These are phyloP conservation scores for Nannizziopsis arthrosporioides DNA, from an alignment of 2,329 filamentous ascomycete species.

Conservation along the genomic window DNA sequence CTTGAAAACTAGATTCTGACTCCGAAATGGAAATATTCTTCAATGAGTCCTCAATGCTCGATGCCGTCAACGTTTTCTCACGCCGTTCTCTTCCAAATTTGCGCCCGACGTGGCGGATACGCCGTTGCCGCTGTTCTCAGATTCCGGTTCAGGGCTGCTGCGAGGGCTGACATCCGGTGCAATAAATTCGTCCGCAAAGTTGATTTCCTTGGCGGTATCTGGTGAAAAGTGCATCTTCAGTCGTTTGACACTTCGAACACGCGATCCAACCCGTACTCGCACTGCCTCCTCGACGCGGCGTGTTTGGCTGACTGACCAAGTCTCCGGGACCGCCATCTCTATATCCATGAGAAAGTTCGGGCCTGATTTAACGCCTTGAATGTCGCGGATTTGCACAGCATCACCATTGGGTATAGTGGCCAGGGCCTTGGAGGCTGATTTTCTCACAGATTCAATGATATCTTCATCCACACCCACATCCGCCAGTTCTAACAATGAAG, in stretches of 20 bases:
- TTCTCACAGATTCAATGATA: slow-evolving; percentile 59
- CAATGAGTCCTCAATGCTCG: neutral
- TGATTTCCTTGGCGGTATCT: slow-evolving; percentile 45
- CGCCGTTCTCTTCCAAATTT: neutral
- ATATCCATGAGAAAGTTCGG: slow-evolving; percentile 93
- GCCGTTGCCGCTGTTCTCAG: slow-evolving; percentile 30
- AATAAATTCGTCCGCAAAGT: slow-evolving; percentile 71
- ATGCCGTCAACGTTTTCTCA: neutral
- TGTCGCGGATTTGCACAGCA: slow-evolving; percentile 58
- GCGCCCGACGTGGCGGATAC: neutral
- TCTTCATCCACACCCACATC: slow-evolving; percentile 82
- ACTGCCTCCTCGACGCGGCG: slow-evolving; percentile 60
- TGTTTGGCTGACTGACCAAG: slow-evolving; percentile 63
- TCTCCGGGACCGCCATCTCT: slow-evolving; percentile 65
- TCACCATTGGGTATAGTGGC: slow-evolving; percentile 42
- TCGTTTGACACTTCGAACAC: slow-evolving; percentile 71
- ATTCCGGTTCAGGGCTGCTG: slow-evolving; percentile 51
- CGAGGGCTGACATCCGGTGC: slow-evolving; percentile 48
- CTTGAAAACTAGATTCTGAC: too few relatives aligned
- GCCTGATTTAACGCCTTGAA: slow-evolving; percentile 86
- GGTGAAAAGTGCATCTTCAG: slow-evolving; percentile 75
- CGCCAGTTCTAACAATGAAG: slow-evolving; percentile 76
- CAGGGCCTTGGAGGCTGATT: slow-evolving; percentile 52
- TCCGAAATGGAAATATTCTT: neutral
- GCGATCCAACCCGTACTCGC: slow-evolving; percentile 58